Percentiles rank a stretch among this genome's conserved stretches.
phyloP scores from a whole-genome alignment of 2,329 filamentous ascomycete species.

The Pseudogymnoascus sp. region DNA sequence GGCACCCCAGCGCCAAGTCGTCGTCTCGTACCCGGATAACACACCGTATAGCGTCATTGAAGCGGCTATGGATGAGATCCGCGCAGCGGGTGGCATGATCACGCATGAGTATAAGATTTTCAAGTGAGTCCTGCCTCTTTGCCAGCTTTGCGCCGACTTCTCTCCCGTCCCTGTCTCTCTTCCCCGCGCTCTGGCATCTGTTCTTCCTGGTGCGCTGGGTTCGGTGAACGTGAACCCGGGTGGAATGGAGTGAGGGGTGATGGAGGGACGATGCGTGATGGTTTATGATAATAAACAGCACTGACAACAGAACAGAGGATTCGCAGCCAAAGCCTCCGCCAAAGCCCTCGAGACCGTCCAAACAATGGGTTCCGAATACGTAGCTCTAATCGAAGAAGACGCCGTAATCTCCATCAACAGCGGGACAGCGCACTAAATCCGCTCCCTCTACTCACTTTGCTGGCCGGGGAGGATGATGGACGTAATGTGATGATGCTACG shows the following conservation, averaged over 20 bases:
- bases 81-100: conserved; percentile 63
- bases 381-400: conserved; percentile 69
- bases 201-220: too few relatives aligned
- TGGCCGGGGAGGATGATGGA: too few relatives aligned
- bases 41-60: conserved; percentile 57
- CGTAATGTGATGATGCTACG: not conserved
- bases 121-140: conserved; percentile 54
- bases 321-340: conserved; percentile 65
- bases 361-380: conserved; percentile 50
- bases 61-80: conserved; percentile 63
- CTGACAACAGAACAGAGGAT: conserved; percentile 49
- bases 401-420: conserved; percentile 47
- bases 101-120: conserved; percentile 67
- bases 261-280: not conserved
- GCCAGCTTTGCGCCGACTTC: too few relatives aligned
- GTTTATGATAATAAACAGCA: not conserved
- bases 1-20: conserved; percentile 57
- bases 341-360: conserved; percentile 61
- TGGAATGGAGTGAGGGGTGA: not conserved
- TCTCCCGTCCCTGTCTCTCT: too few relatives aligned
- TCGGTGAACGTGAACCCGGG: too few relatives aligned
- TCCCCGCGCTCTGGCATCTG: too few relatives aligned
- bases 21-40: conserved; percentile 69
- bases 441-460: too few relatives aligned
- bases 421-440: conserved; percentile 20